Evolutionary conservation across 108 stramenopile genomes (phyloP), one percentile per base, ranked within the genome.

Genomic region (Nitzschia putrida): DNA sequence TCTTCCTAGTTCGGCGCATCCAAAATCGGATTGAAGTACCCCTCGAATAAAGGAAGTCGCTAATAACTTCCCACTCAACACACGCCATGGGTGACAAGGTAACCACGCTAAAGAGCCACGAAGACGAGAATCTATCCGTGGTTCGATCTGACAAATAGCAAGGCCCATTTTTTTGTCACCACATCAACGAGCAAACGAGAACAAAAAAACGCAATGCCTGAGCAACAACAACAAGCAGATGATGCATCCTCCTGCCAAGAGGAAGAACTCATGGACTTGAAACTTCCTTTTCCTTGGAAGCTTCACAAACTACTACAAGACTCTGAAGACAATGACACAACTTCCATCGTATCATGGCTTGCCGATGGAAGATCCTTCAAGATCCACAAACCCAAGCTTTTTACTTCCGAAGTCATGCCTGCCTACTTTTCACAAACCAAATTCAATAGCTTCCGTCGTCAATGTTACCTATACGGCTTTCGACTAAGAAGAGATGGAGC

Each of bases 361-460:
- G 79, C 86, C 8, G 78, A 82, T 49, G 84, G 85, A 16, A 77
- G 81, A 25, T 74, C 74, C 13, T 90, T 90, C 59, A 60, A 73
- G 14, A 75, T 90, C 20, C 80, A 84, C 63, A 69, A 84, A n/a
- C 78, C 73, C 8, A 79, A 81, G 25, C 58, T 55, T 20, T 89
- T 92, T 55, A 81, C 79, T 8, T 38, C 53, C 0, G 69, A 74
- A 42, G 76, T 82, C 53, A 81, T 87, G 69, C 80, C 85, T 13
- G 58, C 47, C 11, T 87, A 83, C 56, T 85, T 87, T 54, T 50
- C 60, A 22, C 82, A 85, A 13, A 80, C 80, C 37, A 83, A 80
- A 38, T 82, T 71, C 55, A 73, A 79, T n/a, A 69, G 66, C 26
- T 92, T 92, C 60, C 87, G 85, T 44, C 76, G 91, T 11, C 88